Base-by-base conservation (phyloP, 2,329 filamentous ascomycete genomes). In the Calonectria pseudoturangicola region DNA sequence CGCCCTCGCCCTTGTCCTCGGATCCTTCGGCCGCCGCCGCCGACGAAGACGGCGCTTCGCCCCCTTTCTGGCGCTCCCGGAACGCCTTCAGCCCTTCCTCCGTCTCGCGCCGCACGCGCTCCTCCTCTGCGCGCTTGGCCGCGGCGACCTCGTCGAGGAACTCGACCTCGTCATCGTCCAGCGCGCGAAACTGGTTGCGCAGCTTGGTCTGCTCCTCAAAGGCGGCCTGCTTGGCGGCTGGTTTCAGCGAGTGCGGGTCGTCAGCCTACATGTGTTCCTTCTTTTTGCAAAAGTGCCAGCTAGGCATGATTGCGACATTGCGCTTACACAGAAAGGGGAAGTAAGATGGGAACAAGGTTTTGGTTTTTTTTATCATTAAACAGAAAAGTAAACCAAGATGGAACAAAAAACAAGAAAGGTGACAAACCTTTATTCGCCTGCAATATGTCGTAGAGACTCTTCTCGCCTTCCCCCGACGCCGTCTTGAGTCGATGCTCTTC, bases 161-260 rank as follows among this genome's bases (percentile, higher is more conserved):
- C 25, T 93, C 93, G 64, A 93, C 88, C 85, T 96, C 94, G 81
- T 95, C 93, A 72, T 95, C 93, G 81, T 96, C 93, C 36, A 97
- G 88, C 3, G 93, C 88, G 47, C 92, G 90, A 82, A 95, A 96
- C 85, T 96, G 94, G 79, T 96, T 94, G 80, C 91, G 90, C 66
- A 96, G 86, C 75, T 89, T 89, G 74, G 89, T 89, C 74, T 92
- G 88, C 83, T 96, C 94, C 82, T 95, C 94, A 82, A 95, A 95
- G 10, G 92, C 93, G 25, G 94, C 94, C 85, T 96, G 93, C 84
- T 96, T 96, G 71, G 93, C 93, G 75, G 92, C 94, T 93, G 70
- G 9, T 25, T 66, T 66, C 64, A 15, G 18, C n/a, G 21, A 27
- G 7, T 18, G 12, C 10, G 9, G n/a, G n/a, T 33, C 25, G 54